phyloP scores from a whole-genome alignment of 1,139 yeast species.

The Yamadazyma diospyri region DNA sequence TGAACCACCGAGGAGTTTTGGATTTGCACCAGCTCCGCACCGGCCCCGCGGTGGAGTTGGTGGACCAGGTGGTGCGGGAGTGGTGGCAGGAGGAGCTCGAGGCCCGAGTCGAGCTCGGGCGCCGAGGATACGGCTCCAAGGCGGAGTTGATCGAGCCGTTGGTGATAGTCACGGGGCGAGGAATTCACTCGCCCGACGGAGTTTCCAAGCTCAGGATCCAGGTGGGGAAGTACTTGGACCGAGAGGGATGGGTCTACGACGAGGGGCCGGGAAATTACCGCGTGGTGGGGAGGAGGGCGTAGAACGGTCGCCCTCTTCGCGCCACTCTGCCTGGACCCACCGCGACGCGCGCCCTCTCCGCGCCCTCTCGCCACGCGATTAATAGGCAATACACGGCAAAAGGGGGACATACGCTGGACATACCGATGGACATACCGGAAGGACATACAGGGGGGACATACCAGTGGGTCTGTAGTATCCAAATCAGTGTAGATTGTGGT shows the following conservation, averaged over 20 bases:
- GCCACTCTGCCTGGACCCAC: not conserved
- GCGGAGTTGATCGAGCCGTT: conserved; percentile 36
- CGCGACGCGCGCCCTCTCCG: not conserved
- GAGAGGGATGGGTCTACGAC: conserved; percentile 33
- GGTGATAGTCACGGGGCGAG: conserved; percentile 56
- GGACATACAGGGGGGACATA: too few species aligned
- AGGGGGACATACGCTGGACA: too few species aligned
- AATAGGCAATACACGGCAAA: too few species aligned
- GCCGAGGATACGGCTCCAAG: conserved; percentile 23
- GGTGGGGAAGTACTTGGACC: conserved; percentile 33
- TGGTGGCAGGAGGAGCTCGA: conserved; percentile 58
- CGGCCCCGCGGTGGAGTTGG: conserved; percentile 37
- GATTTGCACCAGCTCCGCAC: conserved; percentile 54
- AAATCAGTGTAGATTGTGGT: too few species aligned
- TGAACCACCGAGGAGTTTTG: conserved; percentile 15
- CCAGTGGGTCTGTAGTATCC: too few species aligned
- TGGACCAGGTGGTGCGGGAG: conserved; percentile 25
- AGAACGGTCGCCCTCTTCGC: not conserved
- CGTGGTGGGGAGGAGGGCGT: conserved; percentile 33
- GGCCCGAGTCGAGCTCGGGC: conserved; percentile 38
- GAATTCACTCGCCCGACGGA: conserved; percentile 57
- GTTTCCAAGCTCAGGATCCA: conserved; percentile 39
- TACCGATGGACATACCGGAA: too few species aligned
- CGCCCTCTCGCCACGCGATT: not conserved
- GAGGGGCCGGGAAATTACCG: conserved; percentile 45